Percentiles rank a stretch among this genome's conserved stretches.
Evolutionary conservation across 2,329 filamentous ascomycete genomes (phyloP).

Genomic region (Sclerotinia nivalis): DNA sequence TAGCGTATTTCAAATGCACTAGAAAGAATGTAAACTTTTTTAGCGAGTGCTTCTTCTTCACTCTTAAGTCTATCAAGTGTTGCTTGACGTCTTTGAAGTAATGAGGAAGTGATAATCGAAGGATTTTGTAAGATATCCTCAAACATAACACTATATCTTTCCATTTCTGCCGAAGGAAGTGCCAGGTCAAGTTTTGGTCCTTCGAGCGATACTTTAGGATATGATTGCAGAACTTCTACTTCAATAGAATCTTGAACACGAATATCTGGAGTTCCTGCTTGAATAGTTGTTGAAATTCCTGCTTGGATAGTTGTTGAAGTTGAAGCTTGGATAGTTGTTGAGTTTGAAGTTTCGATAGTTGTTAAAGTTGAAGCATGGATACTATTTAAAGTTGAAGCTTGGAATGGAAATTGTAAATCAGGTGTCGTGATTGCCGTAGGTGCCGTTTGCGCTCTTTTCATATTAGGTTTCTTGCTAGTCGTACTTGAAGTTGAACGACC

Average conservation of each 20-base stretch:
- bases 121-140: conserved; percentile 62
- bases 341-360: conserved; percentile 2
- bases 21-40: conserved; percentile 39
- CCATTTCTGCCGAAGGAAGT: conserved; percentile 78
- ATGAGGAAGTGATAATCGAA: conserved; percentile 33
- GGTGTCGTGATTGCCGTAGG: conserved; percentile 35
- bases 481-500: conserved; percentile 35
- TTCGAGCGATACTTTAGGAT: conserved; percentile 16
- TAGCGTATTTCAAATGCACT: conserved; percentile 26
- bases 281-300: not conserved
- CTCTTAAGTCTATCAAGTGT: conserved; percentile 59
- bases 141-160: conserved; percentile 95
- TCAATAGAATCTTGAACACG: conserved; percentile 31
- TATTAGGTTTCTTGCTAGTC: conserved; percentile 32
- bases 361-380: conserved; percentile 12
- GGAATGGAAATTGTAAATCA: conserved; percentile 27
- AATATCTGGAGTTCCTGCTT: conserved; percentile 30
- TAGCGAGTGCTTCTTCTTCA: conserved; percentile 49
- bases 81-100: conserved; percentile 60
- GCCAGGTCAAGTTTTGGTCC: conserved; percentile 66
- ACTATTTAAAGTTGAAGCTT: not conserved
- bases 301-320: not conserved
- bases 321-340: conserved; percentile 5
- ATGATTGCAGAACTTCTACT: conserved; percentile 15
- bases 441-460: conserved; percentile 36